These are phyloP conservation scores for Colletotrichum sp. DNA, from an alignment of 2,329 filamentous ascomycete genomes.

Conservation along the genomic window DNA sequence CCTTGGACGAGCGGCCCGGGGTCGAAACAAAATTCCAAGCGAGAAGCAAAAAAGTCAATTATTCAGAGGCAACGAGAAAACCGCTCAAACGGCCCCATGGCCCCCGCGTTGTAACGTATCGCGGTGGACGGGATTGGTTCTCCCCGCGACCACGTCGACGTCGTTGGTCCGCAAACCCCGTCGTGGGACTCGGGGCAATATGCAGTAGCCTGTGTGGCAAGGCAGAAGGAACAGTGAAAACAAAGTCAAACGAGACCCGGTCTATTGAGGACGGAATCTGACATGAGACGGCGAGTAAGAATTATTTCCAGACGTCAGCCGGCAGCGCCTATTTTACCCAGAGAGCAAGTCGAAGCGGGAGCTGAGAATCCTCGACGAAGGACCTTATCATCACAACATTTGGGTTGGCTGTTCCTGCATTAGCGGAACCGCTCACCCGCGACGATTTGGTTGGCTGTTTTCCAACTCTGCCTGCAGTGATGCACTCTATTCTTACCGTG, in stretches of 20 bases:
- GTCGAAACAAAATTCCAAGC: not conserved
- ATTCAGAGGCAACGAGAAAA: not conserved
- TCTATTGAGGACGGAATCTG: not conserved
- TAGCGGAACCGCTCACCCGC: conserved; percentile 11
- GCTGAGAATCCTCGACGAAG: not conserved
- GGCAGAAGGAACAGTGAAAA: not conserved
- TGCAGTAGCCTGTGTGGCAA: not conserved
- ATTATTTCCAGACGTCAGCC: not conserved
- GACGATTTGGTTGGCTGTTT: not conserved
- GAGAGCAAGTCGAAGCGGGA: not conserved
- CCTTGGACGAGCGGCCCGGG: not conserved
- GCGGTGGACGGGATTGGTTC: not conserved
- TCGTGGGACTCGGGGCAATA: not conserved
- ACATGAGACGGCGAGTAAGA: not conserved
- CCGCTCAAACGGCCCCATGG: conserved; percentile 3
- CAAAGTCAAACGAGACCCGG: not conserved
- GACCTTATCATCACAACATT: not conserved
- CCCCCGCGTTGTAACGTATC: not conserved
- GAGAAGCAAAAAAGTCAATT: not conserved
- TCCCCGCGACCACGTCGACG: conserved; percentile 5
- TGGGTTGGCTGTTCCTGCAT: conserved; percentile 19
- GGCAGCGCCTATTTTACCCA: not conserved
- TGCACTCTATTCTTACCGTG: conserved; percentile 7
- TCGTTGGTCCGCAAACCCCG: conserved; percentile 1
- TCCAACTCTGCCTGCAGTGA: not conserved